Evolutionary conservation across 257 asterid genomes (phyloP), one percentile per base, ranked within the genome.

Genomic region (Pogostemon cablin): DNA sequence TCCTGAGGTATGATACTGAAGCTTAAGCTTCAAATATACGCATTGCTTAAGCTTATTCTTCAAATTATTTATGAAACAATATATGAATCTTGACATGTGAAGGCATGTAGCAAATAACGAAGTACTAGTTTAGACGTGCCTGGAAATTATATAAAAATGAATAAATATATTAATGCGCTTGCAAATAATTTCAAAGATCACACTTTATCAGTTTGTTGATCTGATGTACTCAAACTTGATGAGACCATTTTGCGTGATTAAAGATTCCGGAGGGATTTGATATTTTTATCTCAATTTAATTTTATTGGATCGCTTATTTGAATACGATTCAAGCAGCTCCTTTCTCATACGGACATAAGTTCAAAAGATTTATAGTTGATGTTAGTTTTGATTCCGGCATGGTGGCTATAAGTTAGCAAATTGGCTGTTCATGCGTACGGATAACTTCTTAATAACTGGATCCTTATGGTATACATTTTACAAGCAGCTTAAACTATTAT

Each of bases 1-100:
- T 74, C 98, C 99, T 3, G 99, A 95, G 98, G 99, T 95, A 88
- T 20, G 58, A 73, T 49, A 38, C 65, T 40, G 64, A 58, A 10
- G 75, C 8, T 4, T 48, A 9, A 48, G 35, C 41, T 59, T 55
- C 62, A 61, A 12, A 25, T 61, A 37, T 12, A 7, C n/a, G 7
- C 44, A 15, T 49, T 71, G 15, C n/a, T 61, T 75, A 35, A 17
- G 20, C 48, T 48, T 11, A 15, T 57, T 61, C 41, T 39, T 62
- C 35, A 17, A 39, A 58, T 43, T 46, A n/a, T 59, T 4, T 12
- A 6, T 43, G 55, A 44, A 41, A 35, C 40, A 59, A 59, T 61
- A 35, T 53, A 72, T 62, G 70, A 53, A 57, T 71, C 42, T 73
- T 41, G 53, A 60, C 66, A 46, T 57, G 58, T 41, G 41, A 9